Percentiles rank a stretch among this genome's conserved stretches.
Evolutionary conservation across 805 yeast species (phyloP).

Genomic region (Wickerhamiella domercqiae): DNA sequence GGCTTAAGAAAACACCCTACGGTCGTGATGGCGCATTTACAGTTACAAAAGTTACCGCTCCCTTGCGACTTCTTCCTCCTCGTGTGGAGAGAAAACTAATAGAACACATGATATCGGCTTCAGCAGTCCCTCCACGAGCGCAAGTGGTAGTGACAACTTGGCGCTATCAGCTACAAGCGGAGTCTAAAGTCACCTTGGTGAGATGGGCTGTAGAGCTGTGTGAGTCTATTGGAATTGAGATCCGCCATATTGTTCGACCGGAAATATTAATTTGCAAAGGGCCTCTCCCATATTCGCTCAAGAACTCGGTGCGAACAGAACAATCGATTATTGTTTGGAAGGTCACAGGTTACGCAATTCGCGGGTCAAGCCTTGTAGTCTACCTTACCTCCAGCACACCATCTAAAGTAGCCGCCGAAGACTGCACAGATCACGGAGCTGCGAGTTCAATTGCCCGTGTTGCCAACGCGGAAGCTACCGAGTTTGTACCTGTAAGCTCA

Average conservation of each 20-base stretch:
- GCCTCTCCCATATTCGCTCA: constrained; percentile 4
- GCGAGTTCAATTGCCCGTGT: too few relatives aligned
- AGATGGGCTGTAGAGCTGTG: not conserved
- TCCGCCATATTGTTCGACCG: not conserved
- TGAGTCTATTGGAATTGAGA: not conserved
- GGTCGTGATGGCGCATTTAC: constrained; percentile 5
- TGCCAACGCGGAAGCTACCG: too few relatives aligned
- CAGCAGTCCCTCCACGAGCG: constrained; percentile 1
- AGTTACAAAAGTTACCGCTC: constrained; percentile 3
- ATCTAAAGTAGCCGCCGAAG: too few relatives aligned
- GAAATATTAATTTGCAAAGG: constrained; percentile 5
- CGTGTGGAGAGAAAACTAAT: constrained; percentile 13
- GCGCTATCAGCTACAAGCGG: constrained; percentile 2
- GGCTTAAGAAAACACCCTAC: constrained; percentile 6
- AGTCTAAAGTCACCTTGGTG: constrained; percentile 3
- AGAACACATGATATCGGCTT: constrained; percentile 3
- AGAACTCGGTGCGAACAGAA: not conserved
- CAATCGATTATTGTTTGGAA: not conserved
- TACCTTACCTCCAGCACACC: too few relatives aligned
- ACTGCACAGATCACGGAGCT: too few relatives aligned
- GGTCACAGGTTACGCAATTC: not conserved
- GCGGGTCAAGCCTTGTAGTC: not conserved
- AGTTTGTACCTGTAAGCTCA: not conserved
- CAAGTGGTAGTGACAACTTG: constrained; percentile 4
- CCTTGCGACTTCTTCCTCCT: constrained; percentile 6